Conservation (phyloP, 345 rosid species). For the Kernera saxatilis region DNA sequence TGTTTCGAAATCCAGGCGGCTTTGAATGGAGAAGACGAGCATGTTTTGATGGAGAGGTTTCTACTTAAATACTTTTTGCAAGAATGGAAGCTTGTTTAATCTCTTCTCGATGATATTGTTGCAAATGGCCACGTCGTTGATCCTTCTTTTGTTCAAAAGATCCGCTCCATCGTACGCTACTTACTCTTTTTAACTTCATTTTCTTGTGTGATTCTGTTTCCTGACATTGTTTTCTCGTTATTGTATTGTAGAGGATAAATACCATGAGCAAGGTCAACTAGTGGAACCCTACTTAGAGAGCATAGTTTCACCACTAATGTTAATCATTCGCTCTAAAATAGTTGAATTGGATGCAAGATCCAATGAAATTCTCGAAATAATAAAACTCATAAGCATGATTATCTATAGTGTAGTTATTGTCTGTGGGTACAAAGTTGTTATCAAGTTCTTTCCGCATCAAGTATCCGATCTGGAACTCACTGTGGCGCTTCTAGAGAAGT, state of each 20-base stretch:
- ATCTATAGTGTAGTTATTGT: constrained; percentile 82
- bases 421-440: constrained; percentile 81
- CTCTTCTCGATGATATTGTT: constrained; percentile 62
- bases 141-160: constrained; percentile 57
- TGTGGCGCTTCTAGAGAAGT: constrained; percentile 72
- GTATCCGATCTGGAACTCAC: constrained; percentile 92
- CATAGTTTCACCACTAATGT: constrained; percentile 80
- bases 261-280: constrained; percentile 86
- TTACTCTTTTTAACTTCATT: background rate
- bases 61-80: constrained; percentile 74
- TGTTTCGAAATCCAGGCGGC: constrained; percentile 9
- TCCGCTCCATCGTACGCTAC: constrained; percentile 67
- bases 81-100: constrained; percentile 82
- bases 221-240: background rate
- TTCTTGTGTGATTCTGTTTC: background rate
- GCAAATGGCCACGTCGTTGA: constrained; percentile 57
- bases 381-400: constrained; percentile 76
- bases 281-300: constrained; percentile 88
- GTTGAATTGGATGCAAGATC: constrained; percentile 46
- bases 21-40: constrained; percentile 43
- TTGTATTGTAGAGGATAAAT: constrained; percentile 69
- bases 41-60: constrained; percentile 60
- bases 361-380: constrained; percentile 48
- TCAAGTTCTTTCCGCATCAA: constrained; percentile 90
- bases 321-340: constrained; percentile 52